Evolutionary conservation across 306 rosid species (phyloP).

Genomic region (Prunus persica): Prunus_persica_NCBIv2 NC_034015.1:7760001-7760500

Average conservation of each 20-base stretch:
- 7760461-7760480: slow-evolving; percentile 47
- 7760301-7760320: slow-evolving; percentile 25
- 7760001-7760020: slow-evolving; percentile 70
- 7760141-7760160: neutral
- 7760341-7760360: slow-evolving; percentile 8
- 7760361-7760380: slow-evolving; percentile 80
- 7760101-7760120: slow-evolving; percentile 40
- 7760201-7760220: slow-evolving; percentile 8
- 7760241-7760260: slow-evolving; percentile 11
- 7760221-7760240: neutral
- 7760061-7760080: slow-evolving; percentile 74
- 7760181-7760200: slow-evolving; percentile 25
- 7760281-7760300: slow-evolving; percentile 33
- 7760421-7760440: slow-evolving; percentile 99
- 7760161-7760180: slow-evolving; percentile 22
- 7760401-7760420: slow-evolving; percentile 83
- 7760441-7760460: slow-evolving; percentile 75
- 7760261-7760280: slow-evolving; percentile 25
- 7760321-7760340: slow-evolving; percentile 6
- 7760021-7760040: slow-evolving; percentile 71
- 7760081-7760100: slow-evolving; percentile 76
- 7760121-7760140: neutral
- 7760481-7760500: slow-evolving; percentile 31
- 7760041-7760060: slow-evolving; percentile 41
- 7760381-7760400: slow-evolving; percentile 64